Base-by-base conservation (phyloP, 768 basidiomycete species). In the Amanita molliuscula region DNA sequence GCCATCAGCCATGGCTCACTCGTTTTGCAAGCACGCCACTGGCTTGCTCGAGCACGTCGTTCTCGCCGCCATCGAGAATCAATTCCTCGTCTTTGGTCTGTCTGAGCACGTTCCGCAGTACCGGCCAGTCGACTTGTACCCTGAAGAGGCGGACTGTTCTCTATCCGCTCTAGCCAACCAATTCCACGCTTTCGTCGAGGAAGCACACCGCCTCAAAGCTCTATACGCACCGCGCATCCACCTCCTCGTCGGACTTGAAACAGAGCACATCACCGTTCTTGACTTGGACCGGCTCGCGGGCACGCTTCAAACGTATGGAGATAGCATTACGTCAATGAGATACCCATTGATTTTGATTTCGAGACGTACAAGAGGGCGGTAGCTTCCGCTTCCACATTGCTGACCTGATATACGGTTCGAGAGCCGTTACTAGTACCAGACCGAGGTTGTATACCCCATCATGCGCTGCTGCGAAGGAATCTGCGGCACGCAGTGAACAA, bases 71-170 rank as follows among this genome's bases (percentile, higher is more conserved):
- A 84, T 94, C 51, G 63, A 68, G 5, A 78, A 84, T 62, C 78
- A 82, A 0, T 97, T 97, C 62, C 68, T 76, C 52, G 71, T 86
- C 0, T 97, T 83, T 61, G 92, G 93, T 1, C 69, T 98, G 52
- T 88, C 84, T 3, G 95, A 98, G 67, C 96, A 98, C 65, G 85
- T 85, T 46, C 95, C 96, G 25, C 80, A 94, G 23, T 95, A 93
- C 66, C 75, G 90, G 52, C 50, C 58, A 1, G 63, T 75, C 33
- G n/a, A n/a, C n/a, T n/a, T n/a, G n/a, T n/a, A n/a, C n/a, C n/a
- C n/a, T n/a, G n/a, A n/a, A n/a, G n/a, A 99, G 81, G 93, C 95
- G 58, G 69, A 57, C 41, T 40, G 6, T 43, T 64, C 76, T 5
- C 65, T 77, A 3, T 63, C 68, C 37, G 69, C 66, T 37, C 74